These are phyloP conservation scores for Leucocoprinus birnbaumii DNA, from an alignment of 768 basidiomycete species.

Conservation along the genomic window DNA sequence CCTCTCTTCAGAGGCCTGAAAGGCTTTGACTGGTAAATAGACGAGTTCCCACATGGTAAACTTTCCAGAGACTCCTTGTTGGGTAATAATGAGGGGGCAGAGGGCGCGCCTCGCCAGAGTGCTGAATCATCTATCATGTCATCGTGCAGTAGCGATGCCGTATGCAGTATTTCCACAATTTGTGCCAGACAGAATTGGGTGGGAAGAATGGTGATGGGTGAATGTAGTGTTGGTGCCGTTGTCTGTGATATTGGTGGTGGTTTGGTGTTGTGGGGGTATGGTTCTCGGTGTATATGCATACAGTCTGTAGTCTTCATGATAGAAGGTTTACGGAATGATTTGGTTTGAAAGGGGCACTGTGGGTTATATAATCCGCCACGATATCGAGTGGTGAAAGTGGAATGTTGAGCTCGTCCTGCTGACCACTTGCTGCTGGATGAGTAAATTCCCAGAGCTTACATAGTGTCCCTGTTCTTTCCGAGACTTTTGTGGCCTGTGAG, in stretches of 20 bases:
- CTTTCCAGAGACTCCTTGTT: conserved; percentile 86
- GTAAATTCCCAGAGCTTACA: conserved; percentile 57
- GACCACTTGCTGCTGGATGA: conserved; percentile 45
- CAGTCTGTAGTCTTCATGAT: conserved; percentile 28
- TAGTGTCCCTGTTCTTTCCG: conserved; percentile 54
- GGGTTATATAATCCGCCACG: conserved; percentile 92
- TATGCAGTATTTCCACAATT: conserved; percentile 96
- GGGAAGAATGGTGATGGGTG: conserved; percentile 50
- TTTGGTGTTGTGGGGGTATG: conserved; percentile 22
- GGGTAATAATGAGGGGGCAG: conserved; percentile 82
- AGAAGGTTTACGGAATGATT: conserved; percentile 47
- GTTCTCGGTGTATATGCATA: conserved; percentile 26
- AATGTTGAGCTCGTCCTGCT: conserved; percentile 59
- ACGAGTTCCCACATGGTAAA: conserved; percentile 88
- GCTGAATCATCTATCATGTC: conserved; percentile 89
- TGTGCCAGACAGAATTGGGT: conserved; percentile 90
- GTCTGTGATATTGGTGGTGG: conserved; percentile 14
- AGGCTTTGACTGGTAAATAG: conserved; percentile 77
- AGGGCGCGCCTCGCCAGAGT: conserved; percentile 72
- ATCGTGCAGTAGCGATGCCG: conserved; percentile 93
- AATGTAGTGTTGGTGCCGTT: conserved; percentile 10
- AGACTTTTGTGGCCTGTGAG: conserved; percentile 89
- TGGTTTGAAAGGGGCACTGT: conserved; percentile 58
- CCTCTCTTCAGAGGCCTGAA: no score
- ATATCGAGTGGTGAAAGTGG: conserved; percentile 73